These are phyloP conservation scores for Trifolium fragiferum DNA, from an alignment of 306 rosid genomes.

Conservation along the genomic window DNA sequence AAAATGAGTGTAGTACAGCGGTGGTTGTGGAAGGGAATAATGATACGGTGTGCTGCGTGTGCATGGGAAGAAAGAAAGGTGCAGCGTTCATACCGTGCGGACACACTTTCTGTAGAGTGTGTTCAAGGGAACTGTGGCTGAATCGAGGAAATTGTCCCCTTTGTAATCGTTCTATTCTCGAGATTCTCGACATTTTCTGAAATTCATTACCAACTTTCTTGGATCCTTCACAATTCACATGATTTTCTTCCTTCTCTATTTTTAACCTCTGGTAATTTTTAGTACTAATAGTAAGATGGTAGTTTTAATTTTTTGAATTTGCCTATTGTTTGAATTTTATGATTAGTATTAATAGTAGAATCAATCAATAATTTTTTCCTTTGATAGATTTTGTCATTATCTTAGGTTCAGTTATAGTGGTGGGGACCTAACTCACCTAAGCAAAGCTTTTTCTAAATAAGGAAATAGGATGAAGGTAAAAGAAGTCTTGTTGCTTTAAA, in stretches of 20 bases:
- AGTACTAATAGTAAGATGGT: neutral
- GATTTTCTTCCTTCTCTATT: neutral
- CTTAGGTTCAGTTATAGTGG: neutral
- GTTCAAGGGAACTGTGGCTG: slow-evolving; percentile 94
- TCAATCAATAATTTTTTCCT: neutral
- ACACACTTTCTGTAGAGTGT: slow-evolving; percentile 94
- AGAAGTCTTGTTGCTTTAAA: neutral
- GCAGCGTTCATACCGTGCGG: slow-evolving; percentile 99
- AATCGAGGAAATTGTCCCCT: slow-evolving; percentile 95
- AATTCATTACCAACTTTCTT: neutral
- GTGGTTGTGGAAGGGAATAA: slow-evolving; percentile 39
- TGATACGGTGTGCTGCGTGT: slow-evolving; percentile 95
- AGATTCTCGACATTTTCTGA: slow-evolving; percentile 88
- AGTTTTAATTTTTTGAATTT: slow-evolving; percentile 24
- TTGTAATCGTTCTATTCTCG: slow-evolving; percentile 88
- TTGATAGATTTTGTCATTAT: neutral
- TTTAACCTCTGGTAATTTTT: neutral
- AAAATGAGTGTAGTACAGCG: neutral
- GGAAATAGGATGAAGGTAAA: neutral
- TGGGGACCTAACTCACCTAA: neutral
- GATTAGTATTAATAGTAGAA: neutral
- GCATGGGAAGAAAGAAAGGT: slow-evolving; percentile 85
- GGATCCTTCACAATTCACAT: slow-evolving; percentile 12
- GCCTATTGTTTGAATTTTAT: neutral
- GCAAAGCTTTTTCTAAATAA: neutral